These are phyloP conservation scores for Luffa aegyptiaca DNA, from an alignment of 306 rosid species.

Conservation along the genomic window DNA sequence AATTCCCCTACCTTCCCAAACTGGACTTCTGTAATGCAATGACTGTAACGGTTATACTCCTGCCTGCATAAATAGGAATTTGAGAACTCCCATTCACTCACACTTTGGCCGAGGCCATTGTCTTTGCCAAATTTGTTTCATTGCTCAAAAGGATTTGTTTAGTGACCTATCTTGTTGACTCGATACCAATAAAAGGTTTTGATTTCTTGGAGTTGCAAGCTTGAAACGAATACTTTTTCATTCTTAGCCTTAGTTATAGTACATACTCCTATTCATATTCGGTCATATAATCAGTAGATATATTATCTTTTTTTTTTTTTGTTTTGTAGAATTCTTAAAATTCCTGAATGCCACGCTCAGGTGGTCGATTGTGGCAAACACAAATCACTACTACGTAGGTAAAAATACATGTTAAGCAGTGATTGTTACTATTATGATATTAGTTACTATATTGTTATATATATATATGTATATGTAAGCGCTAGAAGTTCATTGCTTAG, in stretches of 20 bases:
- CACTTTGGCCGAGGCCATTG: background rate
- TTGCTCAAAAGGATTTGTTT: background rate
- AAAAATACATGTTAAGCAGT: no score
- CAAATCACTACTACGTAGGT: no score
- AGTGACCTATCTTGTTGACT: background rate
- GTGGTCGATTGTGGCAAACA: no score
- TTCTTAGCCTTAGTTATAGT: background rate
- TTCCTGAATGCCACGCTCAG: no score
- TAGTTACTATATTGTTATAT: no score
- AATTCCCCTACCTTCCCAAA: background rate
- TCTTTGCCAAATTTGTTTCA: slow-evolving; percentile 1
- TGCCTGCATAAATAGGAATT: slow-evolving; percentile 3
- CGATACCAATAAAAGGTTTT: background rate
- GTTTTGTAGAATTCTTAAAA: no score
- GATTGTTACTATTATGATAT: no score
- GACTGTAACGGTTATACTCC: background rate
- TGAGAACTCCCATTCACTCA: background rate
- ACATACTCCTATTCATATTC: background rate
- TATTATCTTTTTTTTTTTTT: no score
- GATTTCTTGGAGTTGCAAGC: background rate
- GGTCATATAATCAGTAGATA: no score
- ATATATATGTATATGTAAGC: no score
- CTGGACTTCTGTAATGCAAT: background rate
- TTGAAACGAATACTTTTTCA: background rate
- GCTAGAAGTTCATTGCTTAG: no score